Conservation (phyloP, 148 eudicot genomes). For the Rhododendron vialii region DNA sequence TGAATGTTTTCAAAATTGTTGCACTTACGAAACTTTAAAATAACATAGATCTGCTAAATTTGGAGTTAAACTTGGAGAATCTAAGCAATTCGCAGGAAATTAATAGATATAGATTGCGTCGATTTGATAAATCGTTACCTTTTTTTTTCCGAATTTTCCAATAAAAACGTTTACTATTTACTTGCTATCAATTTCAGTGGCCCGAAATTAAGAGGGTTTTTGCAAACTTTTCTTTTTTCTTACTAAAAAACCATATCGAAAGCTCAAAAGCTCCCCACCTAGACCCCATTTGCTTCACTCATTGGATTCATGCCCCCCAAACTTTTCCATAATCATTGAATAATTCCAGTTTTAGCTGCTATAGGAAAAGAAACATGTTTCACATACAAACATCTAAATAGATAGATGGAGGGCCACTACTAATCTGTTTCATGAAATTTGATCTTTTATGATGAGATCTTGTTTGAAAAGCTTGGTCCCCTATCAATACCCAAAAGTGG, state of each 20-base stretch:
- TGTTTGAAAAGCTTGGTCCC: background rate
- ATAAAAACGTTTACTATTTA: too few species aligned
- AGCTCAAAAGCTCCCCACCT: constrained; percentile 6
- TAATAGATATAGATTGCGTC: background rate
- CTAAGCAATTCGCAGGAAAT: background rate
- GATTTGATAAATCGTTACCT: background rate
- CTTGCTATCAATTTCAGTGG: background rate
- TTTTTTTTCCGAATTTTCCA: background rate
- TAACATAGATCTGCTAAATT: too few species aligned
- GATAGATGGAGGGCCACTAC: background rate
- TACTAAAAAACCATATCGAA: background rate
- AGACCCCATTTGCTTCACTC: background rate
- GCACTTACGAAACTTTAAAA: background rate
- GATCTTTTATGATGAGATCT: background rate
- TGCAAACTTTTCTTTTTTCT: too few species aligned
- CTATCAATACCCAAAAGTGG: background rate
- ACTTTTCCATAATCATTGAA: background rate
- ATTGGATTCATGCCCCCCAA: background rate
- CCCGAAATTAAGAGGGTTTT: too few species aligned
- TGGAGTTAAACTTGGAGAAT: background rate
- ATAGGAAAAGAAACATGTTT: background rate
- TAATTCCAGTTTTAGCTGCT: background rate
- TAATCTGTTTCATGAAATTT: background rate
- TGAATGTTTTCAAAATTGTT: background rate
- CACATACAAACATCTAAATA: background rate